Evolutionary conservation across 2,329 filamentous ascomycete genomes (phyloP), one percentile per base, ranked within the genome.

Genomic region (Chrysosporium queenslandicum): DNA sequence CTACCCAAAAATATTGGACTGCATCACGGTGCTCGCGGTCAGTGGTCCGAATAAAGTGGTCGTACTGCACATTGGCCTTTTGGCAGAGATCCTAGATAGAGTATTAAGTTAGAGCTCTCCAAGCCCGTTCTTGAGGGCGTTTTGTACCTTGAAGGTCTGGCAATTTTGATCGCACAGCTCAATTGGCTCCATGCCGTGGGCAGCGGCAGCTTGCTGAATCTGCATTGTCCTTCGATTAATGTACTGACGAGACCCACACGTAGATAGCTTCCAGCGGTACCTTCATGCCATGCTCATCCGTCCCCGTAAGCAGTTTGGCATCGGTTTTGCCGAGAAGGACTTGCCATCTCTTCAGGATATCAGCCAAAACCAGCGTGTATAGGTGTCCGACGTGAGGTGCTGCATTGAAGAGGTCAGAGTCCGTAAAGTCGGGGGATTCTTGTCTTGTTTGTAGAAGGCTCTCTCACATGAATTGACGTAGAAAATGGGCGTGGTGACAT

Each of bases 221-320:
- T 77, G 56, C 50, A 29, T 29, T 29, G 30, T 20, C 11, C 20
- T 18, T 54, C 34, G 14, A 34, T n/a, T 25, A 25, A 34, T n/a
- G 25, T 18, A n/a, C 16, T 18, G 32, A 47, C 18, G 43, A 23
- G 11, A 40, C 1, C n/a, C n/a, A 4, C 16, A 16, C n/a, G n/a
- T 9, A 46, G 12, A 30, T 4, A 6, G 6, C 6, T 23, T 1
- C 32, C 7, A 12, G 25, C n/a, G 16, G 36, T 61, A 77, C 76
- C 71, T 98, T 98, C 80, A 96, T 86, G 40, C 92, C 92, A 73
- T 98, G 91, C 69, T 98, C 92, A 67, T 98, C 92, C 32, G 90
- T 97, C 54, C 92, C 92, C 1, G 92, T 98, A 61, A 85, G 83
- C 12, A 98, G 74, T 57, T 87, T 76, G 2, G 90, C 85, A 45